Conservation (phyloP, 106 monocot genomes). For the Dendrobium huoshanense region DNA sequence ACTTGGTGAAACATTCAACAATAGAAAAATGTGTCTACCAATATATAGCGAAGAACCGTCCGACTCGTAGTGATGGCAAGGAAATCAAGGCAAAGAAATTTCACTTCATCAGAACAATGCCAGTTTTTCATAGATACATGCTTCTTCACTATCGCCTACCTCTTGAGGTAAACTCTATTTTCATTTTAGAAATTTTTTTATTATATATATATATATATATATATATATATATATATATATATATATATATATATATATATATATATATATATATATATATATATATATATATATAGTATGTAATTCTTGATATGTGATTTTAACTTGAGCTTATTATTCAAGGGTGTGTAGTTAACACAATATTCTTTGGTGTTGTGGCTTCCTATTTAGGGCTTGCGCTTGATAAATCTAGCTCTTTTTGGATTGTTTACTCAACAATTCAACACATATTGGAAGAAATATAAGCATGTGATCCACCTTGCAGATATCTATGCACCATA, state of each 20-base stretch:
- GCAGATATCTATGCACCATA: no score
- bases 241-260: background rate
- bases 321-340: no score
- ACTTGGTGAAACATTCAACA: no score
- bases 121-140: slow-evolving; percentile 38
- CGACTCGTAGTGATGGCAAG: no score
- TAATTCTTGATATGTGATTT: no score
- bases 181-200: background rate
- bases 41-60: no score
- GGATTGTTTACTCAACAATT: background rate
- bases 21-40: no score
- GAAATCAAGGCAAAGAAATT: no score
- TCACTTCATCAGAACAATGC: slow-evolving; percentile 14
- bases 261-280: background rate
- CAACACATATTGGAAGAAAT: no score
- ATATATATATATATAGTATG: no score
- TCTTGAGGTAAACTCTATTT: slow-evolving; percentile 23
- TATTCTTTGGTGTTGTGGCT: background rate
- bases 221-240: background rate
- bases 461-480: no score
- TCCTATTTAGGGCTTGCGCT: slow-evolving; percentile 29
- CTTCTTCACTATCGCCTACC: slow-evolving; percentile 38
- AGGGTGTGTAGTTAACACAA: no score
- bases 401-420: background rate
- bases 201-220: background rate